Evolutionary conservation across 495 filamentous ascomycete genomes (phyloP), one percentile per base, ranked within the genome.

Genomic region (Chlorociboria aeruginascens): DNA sequence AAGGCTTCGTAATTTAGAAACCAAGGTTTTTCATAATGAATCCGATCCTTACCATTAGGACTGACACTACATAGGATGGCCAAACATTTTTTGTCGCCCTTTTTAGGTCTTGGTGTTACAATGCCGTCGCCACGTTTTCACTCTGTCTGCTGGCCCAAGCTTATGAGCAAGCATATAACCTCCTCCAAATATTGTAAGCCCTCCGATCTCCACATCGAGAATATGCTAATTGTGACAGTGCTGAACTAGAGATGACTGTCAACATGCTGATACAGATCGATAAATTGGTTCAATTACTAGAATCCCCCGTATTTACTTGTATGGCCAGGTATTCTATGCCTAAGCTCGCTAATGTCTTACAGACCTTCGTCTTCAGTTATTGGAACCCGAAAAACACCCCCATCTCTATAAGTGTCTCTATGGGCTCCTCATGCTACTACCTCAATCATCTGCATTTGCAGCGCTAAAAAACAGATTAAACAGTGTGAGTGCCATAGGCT

Each of bases 231-330:
- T 13, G 10, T 44, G 16, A 8, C 54, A 95, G 88, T 64, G 93
- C 88, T 43, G 93, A 99, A 52, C 76, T 99, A 25, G 93, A 99
- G 66, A 97, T 97, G 85, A 97, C 92, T 0, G 90, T 99, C 53
- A 94, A 92, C 52, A 92, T 96, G 68, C 78, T 99, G 46, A 97
- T 99, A 43, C 93, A 99, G 63, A 95, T 99, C 59, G 93, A 99
- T 65, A 99, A 99, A 63, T 74, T 99, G 34, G 93, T 99, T 11
- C 93, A 99, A 66, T 78, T 99, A 3, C 76, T 99, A 7, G 93
- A 99, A 62, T 96, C 89, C 0, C 92, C 93, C 2, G 93, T 99
- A 3, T 99, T 97, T 60, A 99, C 93, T 35, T 97, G 87, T 90
- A 62, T 52, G 74, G 6, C 13, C 8, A 29, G 9, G 12, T 13